phyloP scores from a whole-genome alignment of 2,329 filamentous ascomycete species.

The Pseudopyricularia javanii region DNA sequence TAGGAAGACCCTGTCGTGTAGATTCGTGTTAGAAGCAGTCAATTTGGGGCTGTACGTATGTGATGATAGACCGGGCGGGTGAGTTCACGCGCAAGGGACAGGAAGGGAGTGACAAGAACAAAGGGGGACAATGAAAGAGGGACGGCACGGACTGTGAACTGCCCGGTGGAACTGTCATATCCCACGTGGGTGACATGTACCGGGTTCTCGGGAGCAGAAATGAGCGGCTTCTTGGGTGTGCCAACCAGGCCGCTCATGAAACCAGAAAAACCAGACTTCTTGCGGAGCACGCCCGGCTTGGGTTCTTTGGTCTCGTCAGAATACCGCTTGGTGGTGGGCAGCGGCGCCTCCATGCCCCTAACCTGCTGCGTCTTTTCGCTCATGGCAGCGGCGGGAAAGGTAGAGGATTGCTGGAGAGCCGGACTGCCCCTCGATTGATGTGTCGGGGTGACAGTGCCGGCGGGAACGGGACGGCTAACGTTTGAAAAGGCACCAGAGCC shows the following conservation, averaged over 20 bases:
- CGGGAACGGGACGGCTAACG: slow-evolving; percentile 10
- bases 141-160: slow-evolving; percentile 68
- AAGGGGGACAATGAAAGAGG: neutral
- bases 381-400: slow-evolving; percentile 45
- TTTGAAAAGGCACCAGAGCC: slow-evolving; percentile 7
- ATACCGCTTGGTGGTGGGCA: slow-evolving; percentile 54
- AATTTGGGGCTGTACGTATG: neutral
- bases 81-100: slow-evolving; percentile 6
- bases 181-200: slow-evolving; percentile 97
- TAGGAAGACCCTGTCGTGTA: slow-evolving; percentile 64
- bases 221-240: slow-evolving; percentile 80
- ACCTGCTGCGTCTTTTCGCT: slow-evolving; percentile 29
- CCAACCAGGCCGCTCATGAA: slow-evolving; percentile 76
- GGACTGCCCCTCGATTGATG: slow-evolving; percentile 33
- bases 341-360: slow-evolving; percentile 27
- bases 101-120: slow-evolving; percentile 3
- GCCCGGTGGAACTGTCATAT: slow-evolving; percentile 89
- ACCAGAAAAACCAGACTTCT: slow-evolving; percentile 80
- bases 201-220: slow-evolving; percentile 95
- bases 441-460: slow-evolving; percentile 26
- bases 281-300: slow-evolving; percentile 47
- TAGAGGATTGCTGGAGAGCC: slow-evolving; percentile 51
- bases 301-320: slow-evolving; percentile 64
- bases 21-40: slow-evolving; percentile 4
- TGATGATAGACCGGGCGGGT: neutral